These are phyloP conservation scores for Colletotrichum theobromicola DNA, from an alignment of 2,329 filamentous ascomycete genomes.

Conservation along the genomic window DNA sequence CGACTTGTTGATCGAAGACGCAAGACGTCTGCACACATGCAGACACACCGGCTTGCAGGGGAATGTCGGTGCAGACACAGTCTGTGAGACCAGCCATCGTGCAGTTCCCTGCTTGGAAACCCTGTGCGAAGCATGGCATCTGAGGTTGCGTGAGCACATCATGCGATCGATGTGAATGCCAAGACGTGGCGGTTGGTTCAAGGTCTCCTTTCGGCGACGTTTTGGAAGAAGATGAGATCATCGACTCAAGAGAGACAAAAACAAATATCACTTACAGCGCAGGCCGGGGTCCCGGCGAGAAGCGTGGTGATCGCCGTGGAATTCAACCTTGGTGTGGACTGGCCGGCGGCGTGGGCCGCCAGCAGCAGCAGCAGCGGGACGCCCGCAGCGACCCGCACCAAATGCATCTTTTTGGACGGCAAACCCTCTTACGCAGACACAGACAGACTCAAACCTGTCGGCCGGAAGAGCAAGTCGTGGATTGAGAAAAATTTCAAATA, in stretches of 20 bases:
- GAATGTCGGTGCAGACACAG: constrained; percentile 13
- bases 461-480: background rate
- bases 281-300: background rate
- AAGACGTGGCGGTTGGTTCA: background rate
- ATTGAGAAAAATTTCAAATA: background rate
- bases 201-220: background rate
- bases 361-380: background rate
- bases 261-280: constrained; percentile 12
- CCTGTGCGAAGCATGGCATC: constrained; percentile 12
- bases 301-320: background rate
- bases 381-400: background rate
- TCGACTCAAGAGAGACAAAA: background rate
- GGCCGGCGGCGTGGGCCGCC: background rate
- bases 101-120: constrained; percentile 1
- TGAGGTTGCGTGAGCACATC: background rate
- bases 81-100: background rate
- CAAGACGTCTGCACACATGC: constrained; percentile 17
- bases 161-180: background rate
- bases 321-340: background rate
- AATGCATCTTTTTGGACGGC: background rate
- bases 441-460: background rate
- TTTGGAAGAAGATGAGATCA: background rate
- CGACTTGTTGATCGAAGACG: background rate
- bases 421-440: background rate
- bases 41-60: constrained; percentile 6